phyloP scores from a whole-genome alignment of 2,329 filamentous ascomycete species.

The Aotearoamyces nothofagi region DNA sequence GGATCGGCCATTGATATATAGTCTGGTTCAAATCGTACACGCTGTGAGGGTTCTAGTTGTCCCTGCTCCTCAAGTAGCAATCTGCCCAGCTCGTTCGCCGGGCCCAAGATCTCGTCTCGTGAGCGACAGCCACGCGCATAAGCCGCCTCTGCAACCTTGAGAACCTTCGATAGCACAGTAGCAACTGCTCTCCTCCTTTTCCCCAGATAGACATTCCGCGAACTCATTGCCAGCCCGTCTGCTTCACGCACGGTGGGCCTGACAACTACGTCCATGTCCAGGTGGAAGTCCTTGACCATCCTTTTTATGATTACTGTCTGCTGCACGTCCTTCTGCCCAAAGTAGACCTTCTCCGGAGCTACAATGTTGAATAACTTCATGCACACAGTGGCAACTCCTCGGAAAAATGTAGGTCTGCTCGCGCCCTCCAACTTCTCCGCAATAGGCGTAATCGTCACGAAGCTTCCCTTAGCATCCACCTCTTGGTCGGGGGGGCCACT shows the following conservation, averaged over 20 bases:
- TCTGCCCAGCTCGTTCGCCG: conserved; percentile 47
- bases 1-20: conserved; percentile 88
- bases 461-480: conserved; percentile 65
- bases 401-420: conserved; percentile 84
- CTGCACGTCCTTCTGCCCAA: conserved; percentile 96
- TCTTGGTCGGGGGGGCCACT: conserved; percentile 60
- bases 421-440: conserved; percentile 69
- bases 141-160: conserved; percentile 53
- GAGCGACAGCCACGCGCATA: conserved; percentile 38
- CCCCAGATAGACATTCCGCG: conserved; percentile 86
- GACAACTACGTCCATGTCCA: conserved; percentile 61
- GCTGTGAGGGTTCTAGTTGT: conserved; percentile 36
- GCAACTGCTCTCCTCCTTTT: conserved; percentile 55
- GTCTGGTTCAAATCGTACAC: conserved; percentile 69
- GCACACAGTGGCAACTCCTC: conserved; percentile 90
- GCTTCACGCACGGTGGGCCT: conserved; percentile 58
- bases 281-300: conserved; percentile 76
- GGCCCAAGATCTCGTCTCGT: conserved; percentile 54
- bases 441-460: conserved; percentile 81
- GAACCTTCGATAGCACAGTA: conserved; percentile 52
- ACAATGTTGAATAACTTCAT: conserved; percentile 87
- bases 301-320: conserved; percentile 82
- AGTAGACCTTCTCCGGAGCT: conserved; percentile 66
- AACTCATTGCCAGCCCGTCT: conserved; percentile 83
- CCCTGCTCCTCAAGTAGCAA: conserved; percentile 44